Conservation (phyloP, 345 rosid species). For the Gossypium turneri region DNA sequence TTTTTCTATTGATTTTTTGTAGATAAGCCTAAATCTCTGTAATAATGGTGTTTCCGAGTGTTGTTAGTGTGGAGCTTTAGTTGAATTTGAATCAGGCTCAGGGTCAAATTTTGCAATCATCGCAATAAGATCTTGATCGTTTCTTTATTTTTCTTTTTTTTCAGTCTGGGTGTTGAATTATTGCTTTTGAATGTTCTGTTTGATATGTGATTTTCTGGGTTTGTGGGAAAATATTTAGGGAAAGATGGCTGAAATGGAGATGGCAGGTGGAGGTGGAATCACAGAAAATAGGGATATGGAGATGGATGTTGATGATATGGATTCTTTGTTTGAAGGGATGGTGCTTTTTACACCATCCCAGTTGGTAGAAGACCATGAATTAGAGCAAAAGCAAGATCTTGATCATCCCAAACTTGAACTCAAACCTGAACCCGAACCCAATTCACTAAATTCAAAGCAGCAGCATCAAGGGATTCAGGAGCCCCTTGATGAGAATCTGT, state of each 20-base stretch:
- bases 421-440: conserved; percentile 12
- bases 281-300: conserved; percentile 26
- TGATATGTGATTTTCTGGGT: conserved; percentile 1
- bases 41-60: background rate
- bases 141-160: background rate
- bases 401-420: conserved; percentile 6
- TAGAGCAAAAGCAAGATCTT: conserved; percentile 2
- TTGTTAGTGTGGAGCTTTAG: background rate
- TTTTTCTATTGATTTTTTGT: background rate
- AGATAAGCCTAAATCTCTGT: background rate
- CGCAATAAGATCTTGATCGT: background rate
- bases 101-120: background rate
- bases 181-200: background rate
- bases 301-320: conserved; percentile 49
- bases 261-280: conserved; percentile 1
- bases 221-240: background rate
- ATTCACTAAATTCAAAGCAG: conserved; percentile 8
- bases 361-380: conserved; percentile 14
- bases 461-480: conserved; percentile 11
- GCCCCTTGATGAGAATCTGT: conserved; percentile 74
- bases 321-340: conserved; percentile 91
- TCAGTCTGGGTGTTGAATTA: background rate
- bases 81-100: conserved; percentile 1
- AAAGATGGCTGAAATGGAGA: conserved; percentile 9
- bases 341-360: conserved; percentile 61